Percentiles rank a stretch among this genome's conserved stretches.
phyloP scores from a whole-genome alignment of 2,329 filamentous ascomycete species.

The Penicillium glabrum region DNA sequence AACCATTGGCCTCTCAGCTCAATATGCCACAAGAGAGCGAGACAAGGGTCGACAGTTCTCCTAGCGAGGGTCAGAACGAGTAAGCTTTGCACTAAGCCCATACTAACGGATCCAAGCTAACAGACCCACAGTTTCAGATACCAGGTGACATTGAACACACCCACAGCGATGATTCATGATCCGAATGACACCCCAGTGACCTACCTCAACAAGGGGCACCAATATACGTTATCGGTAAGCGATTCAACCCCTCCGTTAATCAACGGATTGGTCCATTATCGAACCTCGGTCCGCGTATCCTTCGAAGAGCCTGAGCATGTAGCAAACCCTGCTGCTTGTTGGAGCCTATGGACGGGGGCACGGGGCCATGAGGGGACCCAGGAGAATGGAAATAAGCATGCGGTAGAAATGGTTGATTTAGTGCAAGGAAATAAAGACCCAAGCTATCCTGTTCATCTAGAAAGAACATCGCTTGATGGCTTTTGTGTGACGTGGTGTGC shows the following conservation, averaged over 20 bases:
- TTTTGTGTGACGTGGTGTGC: conserved; percentile 12
- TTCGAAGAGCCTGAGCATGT: conserved; percentile 91
- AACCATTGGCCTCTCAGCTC: not conserved
- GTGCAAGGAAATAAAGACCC: not conserved
- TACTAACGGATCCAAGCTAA: not conserved
- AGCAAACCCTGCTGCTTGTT: conserved; percentile 72
- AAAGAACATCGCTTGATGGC: conserved; percentile 6
- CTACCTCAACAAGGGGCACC: conserved; percentile 9
- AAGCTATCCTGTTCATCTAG: not conserved
- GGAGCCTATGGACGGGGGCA: conserved; percentile 77
- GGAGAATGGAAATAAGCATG: not conserved
- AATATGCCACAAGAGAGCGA: not conserved
- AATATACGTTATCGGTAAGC: not conserved
- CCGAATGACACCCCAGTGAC: conserved; percentile 1
- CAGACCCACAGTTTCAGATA: not conserved
- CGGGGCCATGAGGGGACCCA: not conserved
- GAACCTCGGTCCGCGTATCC: conserved; percentile 83
- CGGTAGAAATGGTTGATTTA: not conserved
- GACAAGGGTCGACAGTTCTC: not conserved
- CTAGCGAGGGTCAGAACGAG: not conserved
- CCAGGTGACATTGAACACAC: not conserved
- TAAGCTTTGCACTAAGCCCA: not conserved
- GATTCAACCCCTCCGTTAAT: not conserved
- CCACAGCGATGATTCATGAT: not conserved
- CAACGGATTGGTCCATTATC: conserved; percentile 23